Percentiles rank a stretch among this genome's conserved stretches.
These are phyloP conservation scores for Pisolithus orientalis DNA, from an alignment of 768 basidiomycete genomes.

Conservation along the genomic window DNA sequence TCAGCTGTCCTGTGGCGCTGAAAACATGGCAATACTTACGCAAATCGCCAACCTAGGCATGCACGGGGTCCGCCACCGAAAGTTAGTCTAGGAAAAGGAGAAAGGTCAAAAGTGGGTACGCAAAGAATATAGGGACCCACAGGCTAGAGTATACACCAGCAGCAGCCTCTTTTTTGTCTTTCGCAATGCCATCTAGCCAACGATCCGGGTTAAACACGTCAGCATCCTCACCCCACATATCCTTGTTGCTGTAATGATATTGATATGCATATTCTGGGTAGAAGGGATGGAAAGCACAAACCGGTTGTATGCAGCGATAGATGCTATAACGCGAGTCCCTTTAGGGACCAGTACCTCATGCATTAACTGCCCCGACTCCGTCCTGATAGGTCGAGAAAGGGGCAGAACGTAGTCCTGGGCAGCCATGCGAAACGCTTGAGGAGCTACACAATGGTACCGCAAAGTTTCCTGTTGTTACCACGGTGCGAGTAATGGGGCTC, in stretches of 20 bases:
- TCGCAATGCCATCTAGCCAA: slow-evolving; percentile 17
- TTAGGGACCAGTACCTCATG: slow-evolving; percentile 42
- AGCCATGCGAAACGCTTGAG: slow-evolving; percentile 46
- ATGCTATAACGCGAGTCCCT: slow-evolving; percentile 45
- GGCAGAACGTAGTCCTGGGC: slow-evolving; percentile 52
- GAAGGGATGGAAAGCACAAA: slow-evolving; percentile 12
- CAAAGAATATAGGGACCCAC: slow-evolving; percentile 7
- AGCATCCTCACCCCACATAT: slow-evolving; percentile 28
- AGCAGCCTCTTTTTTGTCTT: slow-evolving; percentile 12
- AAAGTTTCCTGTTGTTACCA: slow-evolving; percentile 34
- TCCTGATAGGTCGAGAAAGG: slow-evolving; percentile 46
- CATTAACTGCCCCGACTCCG: slow-evolving; percentile 37
- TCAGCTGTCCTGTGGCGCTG: no score
- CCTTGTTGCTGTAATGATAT: slow-evolving; percentile 12
- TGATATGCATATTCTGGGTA: not conserved
- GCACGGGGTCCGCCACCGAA: slow-evolving; percentile 18
- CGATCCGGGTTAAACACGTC: slow-evolving; percentile 25
- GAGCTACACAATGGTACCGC: slow-evolving; percentile 43
- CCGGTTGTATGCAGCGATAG: slow-evolving; percentile 53
- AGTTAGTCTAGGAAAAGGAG: slow-evolving; percentile 19
- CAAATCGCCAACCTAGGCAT: slow-evolving; percentile 28
- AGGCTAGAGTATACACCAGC: slow-evolving; percentile 26
- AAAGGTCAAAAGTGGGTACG: not conserved
- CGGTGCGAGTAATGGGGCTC: not conserved
- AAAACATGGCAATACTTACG: slow-evolving; percentile 10